Conservation (phyloP, 345 rosid species). For the Passiflora organensis region DNA sequence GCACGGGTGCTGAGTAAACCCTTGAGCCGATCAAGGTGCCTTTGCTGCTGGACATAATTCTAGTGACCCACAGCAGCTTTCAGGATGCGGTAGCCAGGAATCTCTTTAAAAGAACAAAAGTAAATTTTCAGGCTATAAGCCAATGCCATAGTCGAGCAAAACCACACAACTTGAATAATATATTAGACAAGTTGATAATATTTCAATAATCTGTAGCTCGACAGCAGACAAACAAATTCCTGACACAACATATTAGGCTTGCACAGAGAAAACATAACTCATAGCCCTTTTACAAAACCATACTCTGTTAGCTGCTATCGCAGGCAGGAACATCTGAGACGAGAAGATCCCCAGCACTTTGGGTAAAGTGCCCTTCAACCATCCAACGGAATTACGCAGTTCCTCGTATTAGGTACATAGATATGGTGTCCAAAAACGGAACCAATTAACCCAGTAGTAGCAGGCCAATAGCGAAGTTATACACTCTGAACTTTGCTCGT, state of each 20-base stretch:
- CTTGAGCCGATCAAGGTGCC: too few relatives aligned
- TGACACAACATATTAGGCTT: constrained; percentile 5
- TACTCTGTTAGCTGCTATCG: constrained; percentile 17
- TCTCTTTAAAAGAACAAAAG: too few relatives aligned
- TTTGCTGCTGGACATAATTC: too few relatives aligned
- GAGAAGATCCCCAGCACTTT: constrained; percentile 11
- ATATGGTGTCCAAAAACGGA: constrained; percentile 19
- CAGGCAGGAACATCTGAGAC: constrained; percentile 11
- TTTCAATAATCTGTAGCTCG: constrained; percentile 2
- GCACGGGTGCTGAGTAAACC: too few relatives aligned
- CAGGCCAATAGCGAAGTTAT: constrained; percentile 24
- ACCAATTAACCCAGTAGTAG: too few relatives aligned
- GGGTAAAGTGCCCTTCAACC: constrained; percentile 14
- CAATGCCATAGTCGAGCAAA: constrained; percentile 4
- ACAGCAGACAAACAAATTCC: constrained; percentile 2
- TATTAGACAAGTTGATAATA: constrained; percentile 8
- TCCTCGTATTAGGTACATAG: constrained; percentile 12
- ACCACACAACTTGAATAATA: constrained; percentile 1
- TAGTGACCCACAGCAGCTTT: too few relatives aligned
- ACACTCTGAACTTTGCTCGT: constrained; percentile 48
- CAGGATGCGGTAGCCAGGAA: too few relatives aligned
- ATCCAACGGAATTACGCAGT: constrained; percentile 18
- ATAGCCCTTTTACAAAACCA: constrained; percentile 23
- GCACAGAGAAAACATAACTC: constrained; percentile 18
- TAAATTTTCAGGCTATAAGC: too few relatives aligned